Evolutionary conservation across 116 monocot genomes (phyloP).

Genomic region (Papilionanthe hybrid): DNA sequence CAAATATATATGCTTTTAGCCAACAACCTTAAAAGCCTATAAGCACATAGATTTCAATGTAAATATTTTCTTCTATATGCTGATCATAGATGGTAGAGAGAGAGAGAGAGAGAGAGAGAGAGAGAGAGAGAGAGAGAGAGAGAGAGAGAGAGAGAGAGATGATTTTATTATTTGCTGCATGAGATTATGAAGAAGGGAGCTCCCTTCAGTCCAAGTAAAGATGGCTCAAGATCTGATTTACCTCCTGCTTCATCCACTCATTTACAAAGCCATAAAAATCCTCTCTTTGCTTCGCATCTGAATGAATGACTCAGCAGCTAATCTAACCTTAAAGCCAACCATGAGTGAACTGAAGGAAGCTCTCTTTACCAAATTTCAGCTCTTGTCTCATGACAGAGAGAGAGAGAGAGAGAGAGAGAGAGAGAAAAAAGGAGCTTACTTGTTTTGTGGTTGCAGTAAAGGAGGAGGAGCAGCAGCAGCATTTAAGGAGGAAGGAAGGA

Average conservation of each 20-base stretch:
- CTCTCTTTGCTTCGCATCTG: neutral
- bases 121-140: too few species aligned
- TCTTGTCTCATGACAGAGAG: neutral
- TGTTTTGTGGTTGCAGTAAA: neutral
- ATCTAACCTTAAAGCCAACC: neutral
- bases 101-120: too few species aligned
- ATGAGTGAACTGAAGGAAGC: slow-evolving; percentile 14
- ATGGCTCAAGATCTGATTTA: slow-evolving; percentile 5
- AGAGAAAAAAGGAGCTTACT: neutral
- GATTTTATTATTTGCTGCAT: too few species aligned
- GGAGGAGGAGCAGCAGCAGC: neutral
- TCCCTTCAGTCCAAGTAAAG: slow-evolving; percentile 15
- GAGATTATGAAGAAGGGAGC: slow-evolving; percentile 5
- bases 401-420: neutral
- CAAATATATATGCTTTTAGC: too few species aligned
- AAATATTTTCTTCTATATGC: too few species aligned
- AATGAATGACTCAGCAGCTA: slow-evolving; percentile 14
- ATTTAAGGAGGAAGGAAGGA: neutral
- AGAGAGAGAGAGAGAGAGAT: neutral
- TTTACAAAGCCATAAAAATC: neutral
- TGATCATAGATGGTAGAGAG: too few species aligned
- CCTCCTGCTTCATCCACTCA: slow-evolving; percentile 12
- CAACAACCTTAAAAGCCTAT: too few species aligned
- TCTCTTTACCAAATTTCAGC: neutral
- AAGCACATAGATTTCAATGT: too few species aligned